Percentiles rank a stretch among this genome's conserved stretches.
phyloP scores from a whole-genome alignment of 495 filamentous ascomycete genomes.

The Podospora conica region DNA sequence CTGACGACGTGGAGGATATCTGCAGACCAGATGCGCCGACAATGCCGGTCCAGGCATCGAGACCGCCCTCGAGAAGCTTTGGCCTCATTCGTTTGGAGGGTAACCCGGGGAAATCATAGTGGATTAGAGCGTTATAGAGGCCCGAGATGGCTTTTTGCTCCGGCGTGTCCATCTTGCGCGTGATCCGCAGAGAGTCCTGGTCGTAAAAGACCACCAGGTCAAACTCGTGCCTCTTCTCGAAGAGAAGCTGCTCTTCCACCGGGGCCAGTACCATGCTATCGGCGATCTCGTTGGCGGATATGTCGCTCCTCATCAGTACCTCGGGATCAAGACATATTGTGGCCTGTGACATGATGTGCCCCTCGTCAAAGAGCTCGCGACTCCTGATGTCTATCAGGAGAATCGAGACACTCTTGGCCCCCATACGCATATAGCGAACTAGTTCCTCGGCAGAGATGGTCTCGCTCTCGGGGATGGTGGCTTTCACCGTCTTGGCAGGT shows the following conservation, averaged over 20 bases:
- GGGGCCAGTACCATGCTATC: constrained; percentile 79
- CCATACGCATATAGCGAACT: constrained; percentile 51
- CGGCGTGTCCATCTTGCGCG: constrained; percentile 35
- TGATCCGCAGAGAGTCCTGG: constrained; percentile 49
- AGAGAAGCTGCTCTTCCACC: constrained; percentile 61
- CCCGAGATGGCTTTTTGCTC: constrained; percentile 56
- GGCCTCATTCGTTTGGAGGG: constrained; percentile 52
- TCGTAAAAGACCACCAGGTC: constrained; percentile 92
- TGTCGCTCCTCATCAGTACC: constrained; percentile 57
- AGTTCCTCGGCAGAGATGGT: constrained; percentile 62
- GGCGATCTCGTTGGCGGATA: constrained; percentile 79
- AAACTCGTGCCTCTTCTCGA: constrained; percentile 69
- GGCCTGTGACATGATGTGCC: constrained; percentile 74
- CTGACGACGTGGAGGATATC: constrained; percentile 21
- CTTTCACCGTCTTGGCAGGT: constrained; percentile 21
- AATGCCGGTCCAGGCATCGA: constrained; percentile 78
- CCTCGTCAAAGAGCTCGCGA: constrained; percentile 75
- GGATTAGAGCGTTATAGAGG: constrained; percentile 70
- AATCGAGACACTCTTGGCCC: constrained; percentile 49
- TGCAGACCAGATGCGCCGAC: constrained; percentile 64
- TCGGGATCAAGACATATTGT: constrained; percentile 92
- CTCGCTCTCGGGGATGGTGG: constrained; percentile 51
- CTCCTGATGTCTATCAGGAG: constrained; percentile 81
- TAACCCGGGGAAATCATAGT: constrained; percentile 68
- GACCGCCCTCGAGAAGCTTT: constrained; percentile 71